phyloP scores from a whole-genome alignment of 192 early-diverging fungal species.

The Dispira simplex region DNA sequence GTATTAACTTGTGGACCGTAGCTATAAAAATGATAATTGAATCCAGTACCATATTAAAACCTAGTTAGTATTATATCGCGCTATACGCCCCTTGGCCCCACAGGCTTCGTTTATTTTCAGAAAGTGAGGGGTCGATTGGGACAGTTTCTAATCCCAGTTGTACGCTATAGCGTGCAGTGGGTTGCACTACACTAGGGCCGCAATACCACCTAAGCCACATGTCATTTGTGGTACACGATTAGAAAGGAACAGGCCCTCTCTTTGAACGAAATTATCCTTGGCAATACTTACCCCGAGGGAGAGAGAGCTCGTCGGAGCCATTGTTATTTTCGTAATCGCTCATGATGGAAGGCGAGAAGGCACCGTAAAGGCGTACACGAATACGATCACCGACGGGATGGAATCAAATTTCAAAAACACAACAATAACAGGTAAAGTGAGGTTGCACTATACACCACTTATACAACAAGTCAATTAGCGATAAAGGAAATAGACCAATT shows the following conservation, averaged over 20 bases:
- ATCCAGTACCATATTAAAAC: conserved; percentile 1
- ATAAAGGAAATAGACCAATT: neutral
- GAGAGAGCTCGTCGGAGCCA: conserved; percentile 74
- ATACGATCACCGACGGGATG: neutral
- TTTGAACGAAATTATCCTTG: neutral
- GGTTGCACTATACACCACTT: neutral
- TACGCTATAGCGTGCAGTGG: neutral
- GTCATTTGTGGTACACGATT: neutral
- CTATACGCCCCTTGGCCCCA: neutral
- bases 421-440: neutral
- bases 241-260: neutral
- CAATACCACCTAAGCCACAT: neutral
- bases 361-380: neutral
- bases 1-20: conserved; percentile 88
- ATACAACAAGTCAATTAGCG: neutral
- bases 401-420: neutral
- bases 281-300: conserved; percentile 52
- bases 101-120: neutral
- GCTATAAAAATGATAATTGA: conserved; percentile 25
- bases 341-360: conserved; percentile 19
- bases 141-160: neutral
- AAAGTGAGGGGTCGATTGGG: neutral
- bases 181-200: neutral
- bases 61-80: neutral
- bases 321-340: conserved; percentile 39